Conservation (phyloP, 306 rosid species). For the Quercus robur region DNA sequence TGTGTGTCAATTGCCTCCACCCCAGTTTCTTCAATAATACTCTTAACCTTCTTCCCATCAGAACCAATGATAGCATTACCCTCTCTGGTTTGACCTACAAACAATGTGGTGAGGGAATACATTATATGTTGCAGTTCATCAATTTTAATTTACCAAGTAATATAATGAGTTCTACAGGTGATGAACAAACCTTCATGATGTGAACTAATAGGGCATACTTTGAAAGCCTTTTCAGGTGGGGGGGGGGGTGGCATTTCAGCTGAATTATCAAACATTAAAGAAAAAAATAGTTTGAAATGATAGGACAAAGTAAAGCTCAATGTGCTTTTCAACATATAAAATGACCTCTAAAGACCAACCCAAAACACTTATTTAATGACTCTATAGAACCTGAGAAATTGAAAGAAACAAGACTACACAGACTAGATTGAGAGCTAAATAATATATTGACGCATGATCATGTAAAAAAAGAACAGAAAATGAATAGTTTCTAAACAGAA, state of each 20-base stretch:
- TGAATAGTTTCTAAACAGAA: background rate
- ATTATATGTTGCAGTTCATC: constrained; percentile 19
- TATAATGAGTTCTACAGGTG: background rate
- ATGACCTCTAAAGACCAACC: background rate
- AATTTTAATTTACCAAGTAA: constrained; percentile 1
- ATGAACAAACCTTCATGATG: constrained; percentile 79
- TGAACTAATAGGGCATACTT: constrained; percentile 82
- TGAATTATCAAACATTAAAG: constrained; percentile 30
- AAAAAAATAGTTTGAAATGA: constrained; percentile 13
- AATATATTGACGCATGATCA: background rate
- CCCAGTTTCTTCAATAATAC: constrained; percentile 92
- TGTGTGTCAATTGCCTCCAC: constrained; percentile 73
- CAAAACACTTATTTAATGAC: background rate
- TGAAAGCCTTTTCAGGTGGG: constrained; percentile 53
- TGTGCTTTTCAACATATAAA: background rate
- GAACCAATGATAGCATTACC: constrained; percentile 74
- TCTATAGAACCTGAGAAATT: background rate
- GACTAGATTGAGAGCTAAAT: background rate
- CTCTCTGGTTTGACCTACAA: constrained; percentile 73
- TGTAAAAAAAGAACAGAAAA: background rate
- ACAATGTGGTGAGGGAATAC: constrained; percentile 19
- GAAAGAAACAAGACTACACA: background rate
- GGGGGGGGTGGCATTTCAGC: constrained; percentile 74
- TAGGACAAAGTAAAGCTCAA: background rate
- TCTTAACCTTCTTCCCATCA: constrained; percentile 94